Evolutionary conservation across 1,284 basidiomycete species (phyloP).

Genomic region (Mycena sp.): DNA sequence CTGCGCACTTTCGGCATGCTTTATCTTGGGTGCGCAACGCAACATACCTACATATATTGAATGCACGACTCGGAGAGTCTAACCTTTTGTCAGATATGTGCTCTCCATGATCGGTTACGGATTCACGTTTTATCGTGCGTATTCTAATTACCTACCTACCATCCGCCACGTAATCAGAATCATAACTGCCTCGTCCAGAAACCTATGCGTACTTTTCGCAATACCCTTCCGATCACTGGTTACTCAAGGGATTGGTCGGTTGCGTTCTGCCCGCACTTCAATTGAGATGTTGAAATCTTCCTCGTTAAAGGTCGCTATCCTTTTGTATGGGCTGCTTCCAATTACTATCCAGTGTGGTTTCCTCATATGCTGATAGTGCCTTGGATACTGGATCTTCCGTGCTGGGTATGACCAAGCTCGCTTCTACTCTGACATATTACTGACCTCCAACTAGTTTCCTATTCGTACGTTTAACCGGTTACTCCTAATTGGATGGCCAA

Average conservation of each 20-base stretch:
- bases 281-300: neutral
- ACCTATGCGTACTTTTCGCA: neutral
- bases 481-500: no score
- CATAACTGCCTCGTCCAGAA: neutral
- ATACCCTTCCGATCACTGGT: neutral
- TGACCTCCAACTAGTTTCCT: neutral
- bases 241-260: neutral
- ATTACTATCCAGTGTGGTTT: neutral
- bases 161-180: no score
- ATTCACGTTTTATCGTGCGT: slow-evolving; percentile 1
- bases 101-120: slow-evolving; percentile 4
- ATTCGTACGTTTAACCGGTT: neutral
- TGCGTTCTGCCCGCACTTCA: neutral
- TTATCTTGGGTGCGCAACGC: neutral
- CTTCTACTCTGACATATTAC: neutral
- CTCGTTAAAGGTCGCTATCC: no score
- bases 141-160: neutral
- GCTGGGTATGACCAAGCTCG: neutral
- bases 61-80: no score
- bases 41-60: no score
- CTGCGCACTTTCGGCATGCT: neutral
- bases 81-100: neutral
- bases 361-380: no score
- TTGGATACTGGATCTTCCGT: neutral
- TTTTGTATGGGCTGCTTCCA: neutral